Base-by-base conservation (phyloP, 768 basidiomycete genomes). In the Tylopilus rubrobrunneus region DNA sequence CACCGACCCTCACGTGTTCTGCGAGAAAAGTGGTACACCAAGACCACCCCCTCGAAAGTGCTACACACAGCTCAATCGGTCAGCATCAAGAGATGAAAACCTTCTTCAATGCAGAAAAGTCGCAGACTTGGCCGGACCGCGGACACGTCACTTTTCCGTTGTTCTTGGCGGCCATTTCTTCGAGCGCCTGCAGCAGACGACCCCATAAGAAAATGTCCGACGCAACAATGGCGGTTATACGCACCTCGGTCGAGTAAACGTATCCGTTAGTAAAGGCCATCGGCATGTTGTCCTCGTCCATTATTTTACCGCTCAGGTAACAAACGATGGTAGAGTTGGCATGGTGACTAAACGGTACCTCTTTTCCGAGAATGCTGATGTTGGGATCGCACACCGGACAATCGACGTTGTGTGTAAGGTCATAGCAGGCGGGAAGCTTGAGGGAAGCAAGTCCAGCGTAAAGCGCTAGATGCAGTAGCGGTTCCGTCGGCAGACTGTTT, bases 311-410 rank as follows among this genome's bases (percentile, higher is more conserved):
- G 57, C 82, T 92, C 63, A 98, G 79, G 49, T 84, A 73, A 66
- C 97, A 98, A 15, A 98, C 95, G 51, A 99, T 91, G 0, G 92
- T 96, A 21, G 93, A 96, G 65, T 96, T 98, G 39, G 87, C 85
- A 67, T 98, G 94, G 72, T 98, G 95, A 60, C 89, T 91, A 66
- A 82, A 85, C 1, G 97, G 95, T 0, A 98, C 92, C 58, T 93
- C 90, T 52, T 79, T 76, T 12, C 89, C 92, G 8, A 99, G 81
- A 55, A 80, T 76, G 21, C 86, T 85, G 9, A 95, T 75, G 23
- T 85, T 83, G 2, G 81, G 71, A 37, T 92, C 89, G 70, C 97
- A 99, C 5, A 92, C 86, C 1, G 97, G 97, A 69, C 97, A 99
- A 64, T 96, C 86, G 21, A 85, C 78, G 62, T 92, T 92, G 66